Conservation (phyloP, 805 yeast species). For the Candida verbasci region DNA sequence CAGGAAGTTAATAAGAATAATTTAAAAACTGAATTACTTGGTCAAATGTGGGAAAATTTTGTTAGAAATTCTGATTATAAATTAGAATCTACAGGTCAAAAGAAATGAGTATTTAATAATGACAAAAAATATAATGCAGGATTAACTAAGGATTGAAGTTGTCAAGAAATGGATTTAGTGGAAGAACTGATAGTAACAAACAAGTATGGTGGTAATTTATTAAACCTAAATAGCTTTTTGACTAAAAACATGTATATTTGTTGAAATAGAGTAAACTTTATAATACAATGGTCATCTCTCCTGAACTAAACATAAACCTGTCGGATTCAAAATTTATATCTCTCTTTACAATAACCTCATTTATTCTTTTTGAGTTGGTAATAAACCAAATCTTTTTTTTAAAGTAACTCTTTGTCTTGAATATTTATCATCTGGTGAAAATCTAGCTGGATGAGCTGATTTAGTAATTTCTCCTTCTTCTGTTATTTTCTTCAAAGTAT, state of each 20-base stretch:
- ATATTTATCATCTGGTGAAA: conserved; percentile 98
- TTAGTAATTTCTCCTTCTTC: conserved; percentile 91
- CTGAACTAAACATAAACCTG: conserved; percentile 2
- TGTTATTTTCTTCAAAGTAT: conserved; percentile 82
- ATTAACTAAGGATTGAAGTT: not conserved
- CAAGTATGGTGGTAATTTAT: no score
- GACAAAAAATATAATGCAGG: not conserved
- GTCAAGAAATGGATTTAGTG: no score
- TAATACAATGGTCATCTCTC: no score
- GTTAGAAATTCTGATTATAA: conserved; percentile 67
- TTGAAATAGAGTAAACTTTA: no score
- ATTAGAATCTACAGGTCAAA: conserved; percentile 60
- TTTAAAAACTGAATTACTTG: conserved; percentile 63
- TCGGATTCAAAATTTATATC: no score
- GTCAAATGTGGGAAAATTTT: conserved; percentile 79
- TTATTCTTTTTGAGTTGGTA: conserved; percentile 69
- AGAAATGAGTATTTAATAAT: conserved; percentile 25
- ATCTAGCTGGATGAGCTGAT: conserved; percentile 99
- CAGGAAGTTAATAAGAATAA: conserved; percentile 61
- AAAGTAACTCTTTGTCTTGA: conserved; percentile 98
- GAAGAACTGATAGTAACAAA: no score
- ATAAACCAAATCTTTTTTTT: conserved; percentile 86
- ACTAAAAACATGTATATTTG: no score
- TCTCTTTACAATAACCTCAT: no score
- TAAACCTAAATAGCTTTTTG: no score